Base-by-base conservation (phyloP, 352 stramenopile genomes). In the Peronospora farinosa region DNA sequence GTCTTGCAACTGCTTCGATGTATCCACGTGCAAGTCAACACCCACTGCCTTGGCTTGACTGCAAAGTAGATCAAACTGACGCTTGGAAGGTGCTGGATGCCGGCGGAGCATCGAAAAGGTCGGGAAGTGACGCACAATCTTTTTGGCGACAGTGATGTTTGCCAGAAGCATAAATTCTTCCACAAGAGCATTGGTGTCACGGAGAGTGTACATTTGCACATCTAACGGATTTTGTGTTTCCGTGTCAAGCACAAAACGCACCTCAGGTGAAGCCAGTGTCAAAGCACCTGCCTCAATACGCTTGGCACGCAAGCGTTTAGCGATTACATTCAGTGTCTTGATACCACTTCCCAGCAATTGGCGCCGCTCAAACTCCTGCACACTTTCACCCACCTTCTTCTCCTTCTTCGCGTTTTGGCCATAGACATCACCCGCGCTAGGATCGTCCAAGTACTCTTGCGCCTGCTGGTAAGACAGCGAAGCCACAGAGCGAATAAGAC, bases 81-180 rank as follows among this genome's bases (percentile, higher is more conserved):
- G 81, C 54, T 93, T 86, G 30, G 95, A 97, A 16, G 96, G 96
- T 17, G 92, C 85, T 19, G 93, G 93, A 58, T 98, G 96, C 35
- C 95, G 88, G 57, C 96, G 88, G 16, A 98, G 69, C 52, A 98
- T 86, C 0, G 90, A 96, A 37, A 98, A 88, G 3, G 92, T 98
- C 1, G 95, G 95, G 53, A 97, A 98, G 48, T 96, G 81, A 16
- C 91, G 85, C 46, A 89, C 74, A 28, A 95, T 96, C 53, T 92
- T 93, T 72, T 98, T 98, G 7, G 95, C 88, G 0, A 99, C 97
- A 8, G 95, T 98, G 46, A 99, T 98, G 67, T 99, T 99, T 5
- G 96, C 97, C 7, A 99, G 66, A 25, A 99, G 72, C 97, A 99
- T 99, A 49, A 99, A 99, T 72, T 99, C 97, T 80, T 99, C 96